phyloP scores from a whole-genome alignment of 2,329 filamentous ascomycete genomes.

The Alternaria sp. region DNA sequence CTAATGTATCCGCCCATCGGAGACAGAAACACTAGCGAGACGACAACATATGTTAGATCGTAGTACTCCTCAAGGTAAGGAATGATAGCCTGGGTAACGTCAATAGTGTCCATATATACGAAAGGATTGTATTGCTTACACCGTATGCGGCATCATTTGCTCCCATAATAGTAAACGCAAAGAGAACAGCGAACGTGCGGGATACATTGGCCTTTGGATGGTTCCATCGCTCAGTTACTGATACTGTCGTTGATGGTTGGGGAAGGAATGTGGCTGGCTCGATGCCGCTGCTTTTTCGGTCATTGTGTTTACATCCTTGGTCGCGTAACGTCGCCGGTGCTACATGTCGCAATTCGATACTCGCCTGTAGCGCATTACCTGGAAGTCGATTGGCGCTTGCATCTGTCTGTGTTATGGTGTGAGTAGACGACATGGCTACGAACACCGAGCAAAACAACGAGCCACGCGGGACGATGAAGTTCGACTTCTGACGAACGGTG shows the following conservation, averaged over 20 bases:
- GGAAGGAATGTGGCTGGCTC: conserved; percentile 47
- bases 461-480: neutral
- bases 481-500: neutral
- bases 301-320: neutral
- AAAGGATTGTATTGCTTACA: conserved; percentile 49
- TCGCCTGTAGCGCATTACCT: neutral
- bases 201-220: conserved; percentile 61
- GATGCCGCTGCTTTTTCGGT: conserved; percentile 11
- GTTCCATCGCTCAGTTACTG: conserved; percentile 65
- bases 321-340: neutral
- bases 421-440: conserved; percentile 15
- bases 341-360: neutral
- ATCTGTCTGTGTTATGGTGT: conserved; percentile 9
- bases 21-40: conserved; percentile 69
- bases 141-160: conserved; percentile 70
- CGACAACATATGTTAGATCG: conserved; percentile 62
- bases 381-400: neutral
- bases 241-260: conserved; percentile 50
- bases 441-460: neutral
- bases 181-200: conserved; percentile 63
- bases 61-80: conserved; percentile 65
- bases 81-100: conserved; percentile 9
- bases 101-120: neutral
- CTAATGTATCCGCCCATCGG: conserved; percentile 68
- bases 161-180: conserved; percentile 67